Evolutionary conservation across 148 eudicot genomes (phyloP), one percentile per base, ranked within the genome.

Genomic region (Oxyria digyna): DNA sequence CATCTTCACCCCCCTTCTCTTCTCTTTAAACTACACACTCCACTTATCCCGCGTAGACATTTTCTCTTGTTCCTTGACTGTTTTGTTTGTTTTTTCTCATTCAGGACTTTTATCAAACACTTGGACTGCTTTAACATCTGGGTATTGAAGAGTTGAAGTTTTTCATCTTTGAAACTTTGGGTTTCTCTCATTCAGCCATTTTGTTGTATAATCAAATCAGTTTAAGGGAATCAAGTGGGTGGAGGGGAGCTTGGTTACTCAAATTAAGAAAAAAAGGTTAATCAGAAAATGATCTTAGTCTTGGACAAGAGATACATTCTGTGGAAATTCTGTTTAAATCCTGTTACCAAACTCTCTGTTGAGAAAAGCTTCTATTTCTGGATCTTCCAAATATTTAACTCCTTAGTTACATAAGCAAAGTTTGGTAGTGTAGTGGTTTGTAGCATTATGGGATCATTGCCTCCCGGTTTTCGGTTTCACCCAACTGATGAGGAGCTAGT

Each of bases 391-490:
- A 85, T 85, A 76, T 83, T 83, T 66, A 82, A 74, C 73, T 87
- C 84, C 48, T 24, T 13, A 13, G 64, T 27, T 31, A 8, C 29
- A 52, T 21, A 52, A 31, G 21, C 68, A n/a, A 37, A 27, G 38
- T 5, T 57, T 67, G 37, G 3, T 74, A 68, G 73, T 15, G 59
- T 2, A 71, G 41, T 69, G 68, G 65, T 59, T 57, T 52, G 66
- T 68, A 89, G 87, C 86, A 87, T 72, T 38, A 78, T 85, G 67
- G 77, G 82, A 46, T 70, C 88, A 67, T 78, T 89, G 84, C 96
- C 96, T 68, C 96, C 96, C 7, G 96, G 96, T 37, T 89, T 89
- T 69, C 87, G 96, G 24, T 89, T 89, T 78, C 96, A 86, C 73
- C 96, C 96, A 1, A 89, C 96, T 9, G 96, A 89, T 67, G 84